Percentiles rank a stretch among this genome's conserved stretches.
Evolutionary conservation across 73 alveolate species (phyloP).

Genomic region (Paramecium tetraurelia): DNA sequence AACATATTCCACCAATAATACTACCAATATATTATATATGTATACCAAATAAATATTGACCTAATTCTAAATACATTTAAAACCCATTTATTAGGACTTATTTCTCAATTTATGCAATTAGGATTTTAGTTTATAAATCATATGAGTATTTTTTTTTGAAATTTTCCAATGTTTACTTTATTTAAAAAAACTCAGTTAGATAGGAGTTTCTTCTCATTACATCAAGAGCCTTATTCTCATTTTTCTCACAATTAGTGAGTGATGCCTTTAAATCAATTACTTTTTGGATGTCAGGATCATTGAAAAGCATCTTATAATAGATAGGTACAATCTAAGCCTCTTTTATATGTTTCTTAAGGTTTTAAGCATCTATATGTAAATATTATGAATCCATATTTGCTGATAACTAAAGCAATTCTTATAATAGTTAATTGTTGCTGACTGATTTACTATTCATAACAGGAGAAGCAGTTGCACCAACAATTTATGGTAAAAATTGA

Average conservation of each 20-base stretch:
- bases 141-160: neutral
- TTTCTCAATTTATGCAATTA: neutral
- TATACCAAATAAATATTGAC: neutral
- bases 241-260: neutral
- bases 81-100: neutral
- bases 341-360: neutral
- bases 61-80: neutral
- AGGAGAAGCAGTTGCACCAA: slow-evolving; percentile 27
- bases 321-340: neutral
- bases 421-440: neutral
- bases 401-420: neutral
- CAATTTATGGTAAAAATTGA: neutral
- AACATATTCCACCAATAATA: neutral
- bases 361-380: neutral
- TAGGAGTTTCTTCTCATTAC: neutral
- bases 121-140: neutral
- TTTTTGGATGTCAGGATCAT: neutral
- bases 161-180: neutral
- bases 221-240: neutral
- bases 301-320: neutral
- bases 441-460: slow-evolving; percentile 12
- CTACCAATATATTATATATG: neutral
- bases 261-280: neutral
- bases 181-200: neutral
- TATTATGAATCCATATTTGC: neutral